Base-by-base conservation (phyloP, 2,329 filamentous ascomycete genomes). In the Sclerotinia minor region DNA sequence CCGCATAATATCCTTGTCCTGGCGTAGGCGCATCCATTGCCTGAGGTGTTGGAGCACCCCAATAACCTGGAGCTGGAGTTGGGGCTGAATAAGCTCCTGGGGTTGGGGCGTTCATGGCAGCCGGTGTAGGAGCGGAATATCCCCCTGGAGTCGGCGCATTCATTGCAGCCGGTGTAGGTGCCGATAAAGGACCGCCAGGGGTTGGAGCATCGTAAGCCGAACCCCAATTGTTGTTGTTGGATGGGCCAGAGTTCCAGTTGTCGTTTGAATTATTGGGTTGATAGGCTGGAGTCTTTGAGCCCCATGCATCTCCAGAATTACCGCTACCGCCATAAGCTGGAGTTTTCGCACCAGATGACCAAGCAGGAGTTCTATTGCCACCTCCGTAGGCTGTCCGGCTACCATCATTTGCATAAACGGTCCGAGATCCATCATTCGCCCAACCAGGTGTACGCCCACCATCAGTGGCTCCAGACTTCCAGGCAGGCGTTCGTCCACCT, bases 321-420 rank as follows among this genome's bases (percentile, higher is more conserved):
- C 90, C 87, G 63, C 82, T 82, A 64, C 83, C 85, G 75, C 83
- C 85, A 70, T 83, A 83, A 2, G 87, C 86, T 65, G 91, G 82
- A 1, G 91, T 94, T 77, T 90, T 89, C 65, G 89, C 87, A 64
- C 90, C 91, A 2, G 92, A 90, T 68, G 89, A 89, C 91, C 91
- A 94, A 6, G 89, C 90, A 9, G 90, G 90, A 1, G 90, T 93
- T 65, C 91, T 87, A 59, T 85, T 84, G 41, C 89, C 88, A 29
- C 85, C 84, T 24, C 92, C 92, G 74, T 96, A 96, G 1, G 92
- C 84, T 15, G 87, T 89, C 52, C 87, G 83, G 6, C 85, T 89
- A 8, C 88, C 88, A 74, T 90, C 87, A 26, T 77, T 75, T 1
- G 89, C 89, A 75, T 89, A 89, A 70, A 86, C 85, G 17, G 87